phyloP scores from a whole-genome alignment of 192 early-diverging fungal species.

The Backusella circina region DNA sequence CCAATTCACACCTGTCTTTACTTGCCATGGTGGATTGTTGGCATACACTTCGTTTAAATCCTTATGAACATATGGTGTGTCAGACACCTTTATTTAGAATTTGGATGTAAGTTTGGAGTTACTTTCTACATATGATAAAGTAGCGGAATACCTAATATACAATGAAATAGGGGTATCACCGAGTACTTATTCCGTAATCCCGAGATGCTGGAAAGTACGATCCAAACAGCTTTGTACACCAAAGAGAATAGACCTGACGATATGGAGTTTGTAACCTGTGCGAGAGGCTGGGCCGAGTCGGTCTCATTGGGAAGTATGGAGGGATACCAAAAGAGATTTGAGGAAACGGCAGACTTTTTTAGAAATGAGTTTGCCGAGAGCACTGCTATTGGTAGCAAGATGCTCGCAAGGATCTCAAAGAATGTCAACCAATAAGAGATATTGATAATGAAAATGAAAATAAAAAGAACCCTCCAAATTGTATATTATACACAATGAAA shows the following conservation, averaged over 20 bases:
- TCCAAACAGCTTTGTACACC: conserved; percentile 75
- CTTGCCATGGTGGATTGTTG: conserved; percentile 95
- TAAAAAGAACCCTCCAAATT: not conserved
- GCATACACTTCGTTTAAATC: conserved; percentile 78
- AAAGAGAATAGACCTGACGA: conserved; percentile 76
- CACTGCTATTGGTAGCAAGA: conserved; percentile 49
- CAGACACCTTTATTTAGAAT: conserved; percentile 94
- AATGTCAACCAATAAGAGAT: conserved; percentile 27
- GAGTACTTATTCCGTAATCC: conserved; percentile 88
- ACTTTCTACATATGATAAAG: not conserved
- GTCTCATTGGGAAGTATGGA: conserved; percentile 81
- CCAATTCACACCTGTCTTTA: conserved; percentile 93
- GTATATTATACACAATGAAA: not conserved
- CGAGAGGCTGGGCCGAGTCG: conserved; percentile 90
- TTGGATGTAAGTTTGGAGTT: conserved; percentile 59
- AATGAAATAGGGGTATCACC: conserved; percentile 72
- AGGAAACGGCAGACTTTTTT: conserved; percentile 83
- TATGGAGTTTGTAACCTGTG: conserved; percentile 89
- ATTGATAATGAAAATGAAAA: not conserved
- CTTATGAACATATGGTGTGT: conserved; percentile 93
- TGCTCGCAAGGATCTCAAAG: conserved; percentile 54
- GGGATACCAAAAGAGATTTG: conserved; percentile 81
- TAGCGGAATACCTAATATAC: not conserved
- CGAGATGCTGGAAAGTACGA: conserved; percentile 82
- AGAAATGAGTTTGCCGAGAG: conserved; percentile 55